Percentiles rank a stretch among this genome's conserved stretches.
Evolutionary conservation across 2,329 filamentous ascomycete genomes (phyloP).

Genomic region (Balansia obtecta): DNA sequence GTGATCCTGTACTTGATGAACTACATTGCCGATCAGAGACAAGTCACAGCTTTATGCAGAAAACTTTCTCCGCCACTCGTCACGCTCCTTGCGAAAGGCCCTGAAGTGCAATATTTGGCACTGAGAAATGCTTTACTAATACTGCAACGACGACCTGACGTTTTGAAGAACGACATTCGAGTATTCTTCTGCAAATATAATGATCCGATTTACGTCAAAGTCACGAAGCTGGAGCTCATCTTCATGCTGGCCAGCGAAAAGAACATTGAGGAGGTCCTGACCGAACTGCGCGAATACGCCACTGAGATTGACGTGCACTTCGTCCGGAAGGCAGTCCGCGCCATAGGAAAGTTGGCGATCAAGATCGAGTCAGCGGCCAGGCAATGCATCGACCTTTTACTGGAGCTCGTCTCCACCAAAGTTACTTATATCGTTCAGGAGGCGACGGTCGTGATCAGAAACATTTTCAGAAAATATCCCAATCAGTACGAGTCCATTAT

Average conservation of each 20-base stretch:
- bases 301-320: constrained; percentile 99
- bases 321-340: constrained; percentile 91
- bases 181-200: constrained; percentile 99
- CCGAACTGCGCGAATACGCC: constrained; percentile 89
- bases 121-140: constrained; percentile 89
- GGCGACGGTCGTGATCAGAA: constrained; percentile 94
- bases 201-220: constrained; percentile 98
- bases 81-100: constrained; percentile 86
- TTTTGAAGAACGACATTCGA: constrained; percentile 88
- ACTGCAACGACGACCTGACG: constrained; percentile 81
- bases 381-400: constrained; percentile 80
- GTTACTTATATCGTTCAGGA: constrained; percentile 98
- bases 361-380: constrained; percentile 93
- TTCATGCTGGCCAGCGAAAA: constrained; percentile 96
- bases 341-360: constrained; percentile 95
- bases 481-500: constrained; percentile 99
- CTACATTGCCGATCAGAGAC: constrained; percentile 87
- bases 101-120: constrained; percentile 96
- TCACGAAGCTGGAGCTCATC: constrained; percentile 95
- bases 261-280: constrained; percentile 91
- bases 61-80: constrained; percentile 93
- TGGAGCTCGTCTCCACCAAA: constrained; percentile 94
- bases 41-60: constrained; percentile 73
- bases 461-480: constrained; percentile 98
- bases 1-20: constrained; percentile 98